A percentile compares a stretch with the other conserved stretches of the same genome.
These are phyloP conservation scores for Pezicula radicicola DNA, from an alignment of 2,329 filamentous ascomycete species.

Conservation along the genomic window DNA sequence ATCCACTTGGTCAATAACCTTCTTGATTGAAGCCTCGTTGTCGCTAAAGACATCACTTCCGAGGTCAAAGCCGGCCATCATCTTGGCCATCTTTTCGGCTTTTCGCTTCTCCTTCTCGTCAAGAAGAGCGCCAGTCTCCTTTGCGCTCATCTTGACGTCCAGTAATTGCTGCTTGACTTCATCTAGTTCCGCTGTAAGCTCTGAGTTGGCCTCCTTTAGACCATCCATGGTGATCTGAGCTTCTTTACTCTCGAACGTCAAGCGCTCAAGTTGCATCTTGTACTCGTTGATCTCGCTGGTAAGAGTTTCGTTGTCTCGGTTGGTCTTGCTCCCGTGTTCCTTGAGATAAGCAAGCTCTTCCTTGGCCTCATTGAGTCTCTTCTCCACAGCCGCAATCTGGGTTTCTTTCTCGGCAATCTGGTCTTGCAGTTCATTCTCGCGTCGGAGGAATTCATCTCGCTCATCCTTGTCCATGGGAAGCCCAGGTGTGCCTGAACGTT, in stretches of 20 bases:
- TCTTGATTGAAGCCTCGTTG: conserved; percentile 81
- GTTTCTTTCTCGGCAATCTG: conserved; percentile 92
- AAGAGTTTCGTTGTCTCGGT: conserved; percentile 87
- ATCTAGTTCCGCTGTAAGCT: conserved; percentile 88
- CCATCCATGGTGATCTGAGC: conserved; percentile 97
- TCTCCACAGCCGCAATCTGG: conserved; percentile 74
- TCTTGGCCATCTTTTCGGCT: conserved; percentile 98
- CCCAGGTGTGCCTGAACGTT: conserved; percentile 83
- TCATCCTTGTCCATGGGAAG: conserved; percentile 93
- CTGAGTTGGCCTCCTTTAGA: conserved; percentile 90
- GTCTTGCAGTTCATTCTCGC: conserved; percentile 96
- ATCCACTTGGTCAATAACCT: conserved; percentile 82
- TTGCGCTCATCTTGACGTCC: conserved; percentile 94
- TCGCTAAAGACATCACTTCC: conserved; percentile 91
- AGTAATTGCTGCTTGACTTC: conserved; percentile 95
- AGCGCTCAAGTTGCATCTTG: conserved; percentile 94
- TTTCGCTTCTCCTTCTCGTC: conserved; percentile 99
- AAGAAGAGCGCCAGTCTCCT: conserved; percentile 83
- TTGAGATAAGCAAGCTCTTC: conserved; percentile 84
- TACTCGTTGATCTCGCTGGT: conserved; percentile 85
- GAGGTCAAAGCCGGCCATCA: conserved; percentile 99
- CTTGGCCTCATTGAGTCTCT: conserved; percentile 75
- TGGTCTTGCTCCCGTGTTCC: conserved; percentile 77
- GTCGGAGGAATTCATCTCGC: conserved; percentile 88
- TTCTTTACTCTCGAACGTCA: conserved; percentile 95